Conservation (phyloP, 2,329 filamentous ascomycete species). For the Trichoderma koningii region DNA sequence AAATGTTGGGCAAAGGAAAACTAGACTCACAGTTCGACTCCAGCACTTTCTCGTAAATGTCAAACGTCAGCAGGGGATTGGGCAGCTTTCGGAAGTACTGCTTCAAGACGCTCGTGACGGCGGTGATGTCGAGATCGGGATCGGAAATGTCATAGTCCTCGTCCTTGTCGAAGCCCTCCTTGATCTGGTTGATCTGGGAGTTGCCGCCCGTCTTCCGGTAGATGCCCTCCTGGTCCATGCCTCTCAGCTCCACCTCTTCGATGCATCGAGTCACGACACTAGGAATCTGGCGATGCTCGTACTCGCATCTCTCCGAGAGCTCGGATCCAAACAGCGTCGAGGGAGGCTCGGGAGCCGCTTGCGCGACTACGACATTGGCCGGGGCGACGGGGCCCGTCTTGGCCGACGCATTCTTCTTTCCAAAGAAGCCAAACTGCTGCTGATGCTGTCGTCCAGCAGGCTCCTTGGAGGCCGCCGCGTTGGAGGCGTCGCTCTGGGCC, state of each 20-base stretch:
- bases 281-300: constrained; percentile 85
- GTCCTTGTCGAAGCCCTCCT: constrained; percentile 85
- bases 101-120: constrained; percentile 92
- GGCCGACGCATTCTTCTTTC: constrained; percentile 55
- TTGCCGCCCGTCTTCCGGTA: constrained; percentile 96
- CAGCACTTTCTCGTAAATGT: constrained; percentile 85
- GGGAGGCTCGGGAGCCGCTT: constrained; percentile 55
- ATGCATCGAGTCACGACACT: constrained; percentile 91
- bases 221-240: constrained; percentile 97
- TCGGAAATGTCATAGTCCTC: constrained; percentile 92
- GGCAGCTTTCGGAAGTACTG: constrained; percentile 97
- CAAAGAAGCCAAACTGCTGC: constrained; percentile 72
- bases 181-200: constrained; percentile 85
- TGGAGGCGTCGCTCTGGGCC: constrained; percentile 54
- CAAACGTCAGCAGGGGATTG: constrained; percentile 84
- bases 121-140: constrained; percentile 89
- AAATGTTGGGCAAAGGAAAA: not conserved
- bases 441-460: constrained; percentile 35
- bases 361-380: constrained; percentile 37
- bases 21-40: constrained; percentile 70
- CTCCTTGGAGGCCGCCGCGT: constrained; percentile 38
- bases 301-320: constrained; percentile 79
- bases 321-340: constrained; percentile 83
- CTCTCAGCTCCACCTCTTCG: constrained; percentile 91
- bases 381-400: constrained; percentile 50